Percentiles rank a stretch among this genome's conserved stretches.
Conservation (phyloP, 1,284 basidiomycete genomes). For the Cerrena zonata region DNA sequence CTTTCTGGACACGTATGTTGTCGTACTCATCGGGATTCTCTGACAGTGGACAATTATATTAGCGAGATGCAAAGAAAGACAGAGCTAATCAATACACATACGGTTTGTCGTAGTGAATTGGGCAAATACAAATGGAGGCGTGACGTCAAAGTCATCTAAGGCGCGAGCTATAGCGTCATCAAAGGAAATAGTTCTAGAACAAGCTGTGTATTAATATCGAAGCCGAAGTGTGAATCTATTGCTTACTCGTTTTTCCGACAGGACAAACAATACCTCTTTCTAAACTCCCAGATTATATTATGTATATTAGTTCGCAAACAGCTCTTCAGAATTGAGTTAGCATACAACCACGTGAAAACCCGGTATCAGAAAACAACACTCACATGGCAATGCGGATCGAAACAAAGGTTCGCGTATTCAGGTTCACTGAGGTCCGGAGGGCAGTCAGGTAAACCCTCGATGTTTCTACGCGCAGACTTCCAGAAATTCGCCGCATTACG, state of each 20-base stretch:
- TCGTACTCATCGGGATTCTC: too few species aligned
- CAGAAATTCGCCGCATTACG: conserved; percentile 8
- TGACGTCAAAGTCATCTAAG: too few species aligned
- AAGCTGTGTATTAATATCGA: too few species aligned
- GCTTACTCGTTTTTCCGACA: not conserved
- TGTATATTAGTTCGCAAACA: not conserved
- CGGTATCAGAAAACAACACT: not conserved
- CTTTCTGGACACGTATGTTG: too few species aligned
- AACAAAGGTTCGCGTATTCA: conserved; percentile 14
- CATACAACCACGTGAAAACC: not conserved
- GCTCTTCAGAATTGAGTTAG: not conserved
- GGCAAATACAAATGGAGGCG: too few species aligned
- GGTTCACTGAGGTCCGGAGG: conserved; percentile 16
- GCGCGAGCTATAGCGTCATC: too few species aligned
- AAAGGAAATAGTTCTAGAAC: too few species aligned
- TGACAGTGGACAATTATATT: too few species aligned
- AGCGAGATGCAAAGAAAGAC: too few species aligned
- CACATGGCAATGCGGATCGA: conserved; percentile 15
- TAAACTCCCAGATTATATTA: conserved; percentile 1
- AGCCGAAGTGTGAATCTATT: too few species aligned
- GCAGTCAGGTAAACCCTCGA: conserved; percentile 15
- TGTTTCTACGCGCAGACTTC: conserved; percentile 10
- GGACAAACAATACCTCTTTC: not conserved
- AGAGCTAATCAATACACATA: too few species aligned
- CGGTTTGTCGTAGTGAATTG: too few species aligned